Percentiles rank a stretch among this genome's conserved stretches.
phyloP scores from a whole-genome alignment of 2,329 filamentous ascomycete species.

The Sporothrix brasiliensis region DNA sequence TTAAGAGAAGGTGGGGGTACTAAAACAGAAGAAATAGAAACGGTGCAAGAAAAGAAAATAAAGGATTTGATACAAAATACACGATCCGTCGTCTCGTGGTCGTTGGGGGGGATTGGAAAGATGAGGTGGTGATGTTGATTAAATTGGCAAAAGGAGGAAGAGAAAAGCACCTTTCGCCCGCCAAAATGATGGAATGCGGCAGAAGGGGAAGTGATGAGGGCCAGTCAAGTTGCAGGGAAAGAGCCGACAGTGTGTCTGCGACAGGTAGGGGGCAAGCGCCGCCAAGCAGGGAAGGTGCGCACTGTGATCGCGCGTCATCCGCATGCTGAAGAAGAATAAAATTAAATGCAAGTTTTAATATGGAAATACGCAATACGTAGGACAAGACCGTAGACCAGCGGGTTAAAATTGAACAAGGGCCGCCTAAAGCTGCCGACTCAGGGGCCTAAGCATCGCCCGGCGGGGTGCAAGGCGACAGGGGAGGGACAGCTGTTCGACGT shows the following conservation, averaged over 20 bases:
- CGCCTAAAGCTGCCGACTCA: not conserved
- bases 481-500: not conserved
- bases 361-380: not conserved
- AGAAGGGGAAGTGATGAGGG: slow-evolving; percentile 7
- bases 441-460: not conserved
- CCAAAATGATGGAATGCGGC: slow-evolving; percentile 11
- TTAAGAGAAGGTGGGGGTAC: slow-evolving; percentile 11
- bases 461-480: not conserved
- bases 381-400: not conserved
- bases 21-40: slow-evolving; percentile 18
- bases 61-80: slow-evolving; percentile 26
- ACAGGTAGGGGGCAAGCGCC: not conserved
- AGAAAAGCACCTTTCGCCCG: slow-evolving; percentile 5
- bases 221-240: slow-evolving; percentile 10
- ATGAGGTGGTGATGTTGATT: slow-evolving; percentile 21
- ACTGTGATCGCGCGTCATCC: slow-evolving; percentile 12
- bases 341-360: slow-evolving; percentile 6
- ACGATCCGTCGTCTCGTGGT: slow-evolving; percentile 28
- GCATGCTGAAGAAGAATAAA: slow-evolving; percentile 24
- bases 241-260: not conserved
- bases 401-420: slow-evolving; percentile 8
- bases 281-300: not conserved
- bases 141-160: slow-evolving; percentile 6
- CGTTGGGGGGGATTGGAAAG: slow-evolving; percentile 16
- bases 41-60: slow-evolving; percentile 22